These are phyloP conservation scores for Xylariaceae sp. DNA, from an alignment of 2,329 filamentous ascomycete species.

Conservation along the genomic window DNA sequence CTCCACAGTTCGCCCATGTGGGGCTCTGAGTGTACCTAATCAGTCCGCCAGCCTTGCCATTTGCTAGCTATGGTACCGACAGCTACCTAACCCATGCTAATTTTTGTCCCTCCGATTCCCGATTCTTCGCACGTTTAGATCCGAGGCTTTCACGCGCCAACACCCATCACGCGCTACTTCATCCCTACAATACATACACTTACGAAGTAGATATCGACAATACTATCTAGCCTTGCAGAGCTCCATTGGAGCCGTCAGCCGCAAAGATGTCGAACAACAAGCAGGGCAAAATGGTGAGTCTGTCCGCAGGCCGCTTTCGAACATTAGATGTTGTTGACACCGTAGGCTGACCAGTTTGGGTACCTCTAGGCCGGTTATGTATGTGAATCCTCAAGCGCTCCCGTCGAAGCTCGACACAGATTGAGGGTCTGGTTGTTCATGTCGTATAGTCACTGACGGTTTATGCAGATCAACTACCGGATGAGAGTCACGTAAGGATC, in stretches of 20 bases:
- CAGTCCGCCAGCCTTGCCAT: conserved; percentile 26
- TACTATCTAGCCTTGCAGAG: conserved; percentile 41
- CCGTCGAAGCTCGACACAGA: conserved; percentile 20
- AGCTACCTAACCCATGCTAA: conserved; percentile 32
- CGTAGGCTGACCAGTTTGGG: conserved; percentile 52
- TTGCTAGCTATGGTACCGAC: background rate
- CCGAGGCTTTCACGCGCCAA: conserved; percentile 33
- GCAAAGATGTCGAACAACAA: conserved; percentile 81
- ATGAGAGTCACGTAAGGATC: conserved; percentile 74
- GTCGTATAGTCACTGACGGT: conserved; percentile 23
- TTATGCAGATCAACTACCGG: conserved; percentile 88
- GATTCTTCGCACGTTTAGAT: conserved; percentile 39
- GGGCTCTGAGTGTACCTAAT: conserved; percentile 7
- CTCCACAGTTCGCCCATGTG: conserved; percentile 8
- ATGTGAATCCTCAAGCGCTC: conserved; percentile 37
- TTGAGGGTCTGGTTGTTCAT: conserved; percentile 11
- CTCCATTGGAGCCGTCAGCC: conserved; percentile 39
- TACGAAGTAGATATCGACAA: conserved; percentile 30
- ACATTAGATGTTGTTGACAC: conserved; percentile 49
- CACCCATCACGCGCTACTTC: conserved; percentile 35
- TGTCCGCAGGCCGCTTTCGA: conserved; percentile 34
- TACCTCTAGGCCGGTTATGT: conserved; percentile 63
- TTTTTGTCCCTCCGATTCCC: conserved; percentile 33
- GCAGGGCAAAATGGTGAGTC: conserved; percentile 98
- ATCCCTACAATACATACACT: conserved; percentile 12